A percentile compares a stretch with the other conserved stretches of the same genome.
phyloP scores from a whole-genome alignment of 352 stramenopile genomes.

The Lagenidium sp. region DNA sequence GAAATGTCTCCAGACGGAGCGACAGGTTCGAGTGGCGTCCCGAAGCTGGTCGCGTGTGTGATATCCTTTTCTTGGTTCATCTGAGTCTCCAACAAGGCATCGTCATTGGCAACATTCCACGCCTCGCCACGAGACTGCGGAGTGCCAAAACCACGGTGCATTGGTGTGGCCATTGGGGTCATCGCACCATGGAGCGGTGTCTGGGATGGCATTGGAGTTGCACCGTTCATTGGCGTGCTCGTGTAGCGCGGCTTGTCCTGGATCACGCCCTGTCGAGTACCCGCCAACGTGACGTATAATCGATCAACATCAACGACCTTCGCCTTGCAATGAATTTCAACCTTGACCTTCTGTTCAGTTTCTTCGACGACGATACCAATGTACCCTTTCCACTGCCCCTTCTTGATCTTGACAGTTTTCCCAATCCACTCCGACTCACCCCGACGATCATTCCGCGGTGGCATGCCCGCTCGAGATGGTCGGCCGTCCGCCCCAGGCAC shows the following conservation, averaged over 20 bases:
- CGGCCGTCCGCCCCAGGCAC: slow-evolving; percentile 58
- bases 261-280: slow-evolving; percentile 67
- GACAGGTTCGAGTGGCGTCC: slow-evolving; percentile 68
- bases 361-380: slow-evolving; percentile 89
- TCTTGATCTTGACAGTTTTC: slow-evolving; percentile 89
- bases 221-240: slow-evolving; percentile 68
- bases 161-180: slow-evolving; percentile 81
- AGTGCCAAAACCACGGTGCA: slow-evolving; percentile 76
- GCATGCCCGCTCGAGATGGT: slow-evolving; percentile 17
- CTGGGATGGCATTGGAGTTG: slow-evolving; percentile 72
- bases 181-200: slow-evolving; percentile 81
- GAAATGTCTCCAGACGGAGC: slow-evolving; percentile 55
- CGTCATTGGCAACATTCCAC: slow-evolving; percentile 85
- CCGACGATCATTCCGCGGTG: slow-evolving; percentile 20
- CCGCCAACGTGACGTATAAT: slow-evolving; percentile 66
- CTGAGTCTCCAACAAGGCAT: slow-evolving; percentile 76
- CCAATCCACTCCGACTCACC: slow-evolving; percentile 77
- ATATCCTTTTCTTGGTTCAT: slow-evolving; percentile 89
- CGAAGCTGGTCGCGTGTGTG: slow-evolving; percentile 82
- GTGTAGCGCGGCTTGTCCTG: slow-evolving; percentile 63
- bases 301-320: slow-evolving; percentile 83
- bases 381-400: slow-evolving; percentile 89
- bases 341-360: slow-evolving; percentile 86
- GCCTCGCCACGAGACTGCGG: slow-evolving; percentile 66
- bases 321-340: slow-evolving; percentile 88